Percentiles rank a stretch among this genome's conserved stretches.
These are phyloP conservation scores for Malassezia brasiliensis DNA, from an alignment of 1,284 basidiomycete species.

Conservation along the genomic window DNA sequence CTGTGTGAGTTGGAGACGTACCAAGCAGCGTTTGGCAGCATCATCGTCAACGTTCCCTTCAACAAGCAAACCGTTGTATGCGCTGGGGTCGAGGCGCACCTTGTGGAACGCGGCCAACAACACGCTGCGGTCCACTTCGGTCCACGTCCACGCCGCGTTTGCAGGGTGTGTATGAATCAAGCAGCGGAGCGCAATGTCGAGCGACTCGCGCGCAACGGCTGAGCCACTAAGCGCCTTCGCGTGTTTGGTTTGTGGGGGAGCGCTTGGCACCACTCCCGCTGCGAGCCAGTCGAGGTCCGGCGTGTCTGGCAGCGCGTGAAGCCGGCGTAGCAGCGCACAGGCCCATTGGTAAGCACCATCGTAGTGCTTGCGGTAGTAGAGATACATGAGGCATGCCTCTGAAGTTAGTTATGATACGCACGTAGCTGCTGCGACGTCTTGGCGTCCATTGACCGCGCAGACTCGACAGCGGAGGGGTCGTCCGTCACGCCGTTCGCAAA, in stretches of 20 bases:
- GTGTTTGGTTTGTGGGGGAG: background rate
- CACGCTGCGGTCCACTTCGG: background rate
- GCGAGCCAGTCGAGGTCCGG: background rate
- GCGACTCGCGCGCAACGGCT: slow-evolving; percentile 3
- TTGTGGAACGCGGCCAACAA: slow-evolving; percentile 3
- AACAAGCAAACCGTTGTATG: background rate
- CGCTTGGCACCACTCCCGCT: background rate
- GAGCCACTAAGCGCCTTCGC: background rate
- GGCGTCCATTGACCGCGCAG: background rate
- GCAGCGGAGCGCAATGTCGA: slow-evolving; percentile 13
- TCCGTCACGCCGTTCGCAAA: background rate
- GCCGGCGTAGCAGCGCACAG: background rate
- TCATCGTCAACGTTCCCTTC: background rate
- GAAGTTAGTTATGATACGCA: background rate
- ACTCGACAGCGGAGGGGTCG: background rate
- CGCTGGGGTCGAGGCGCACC: background rate
- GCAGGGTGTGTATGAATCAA: background rate
- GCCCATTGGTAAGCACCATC: slow-evolving; percentile 5
- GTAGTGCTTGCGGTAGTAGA: slow-evolving; percentile 3
- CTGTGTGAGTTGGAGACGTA: slow-evolving; percentile 2
- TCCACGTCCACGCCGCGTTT: background rate
- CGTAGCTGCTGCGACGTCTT: slow-evolving; percentile 4
- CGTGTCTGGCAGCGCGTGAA: slow-evolving; percentile 2
- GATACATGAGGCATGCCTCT: background rate
- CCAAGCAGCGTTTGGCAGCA: background rate